A percentile compares a stretch with the other conserved stretches of the same genome.
Evolutionary conservation across 768 basidiomycete genomes (phyloP).

Genomic region (Suillus spraguei): DNA sequence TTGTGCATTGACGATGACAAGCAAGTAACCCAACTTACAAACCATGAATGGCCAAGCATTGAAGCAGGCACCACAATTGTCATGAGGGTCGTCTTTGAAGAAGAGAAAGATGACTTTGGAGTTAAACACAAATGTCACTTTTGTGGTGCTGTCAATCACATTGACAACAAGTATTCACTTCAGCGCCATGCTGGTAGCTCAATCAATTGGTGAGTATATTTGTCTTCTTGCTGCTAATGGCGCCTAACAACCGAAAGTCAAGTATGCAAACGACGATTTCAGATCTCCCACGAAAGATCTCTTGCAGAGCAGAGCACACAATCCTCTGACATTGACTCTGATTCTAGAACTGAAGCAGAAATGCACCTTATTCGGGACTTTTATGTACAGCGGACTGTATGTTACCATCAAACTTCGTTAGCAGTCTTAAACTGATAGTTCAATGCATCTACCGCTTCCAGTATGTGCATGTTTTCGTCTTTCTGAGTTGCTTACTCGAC

Average conservation of each 20-base stretch:
- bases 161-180: constrained; percentile 10
- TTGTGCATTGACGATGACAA: constrained; percentile 27
- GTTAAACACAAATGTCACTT: constrained; percentile 21
- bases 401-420: background rate
- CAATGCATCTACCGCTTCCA: too few relatives aligned
- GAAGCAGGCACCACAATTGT: constrained; percentile 29
- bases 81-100: constrained; percentile 28
- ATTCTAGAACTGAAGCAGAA: background rate
- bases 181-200: constrained; percentile 25
- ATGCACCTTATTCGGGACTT: background rate
- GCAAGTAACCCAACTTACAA: constrained; percentile 26
- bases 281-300: constrained; percentile 3
- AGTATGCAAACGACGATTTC: constrained; percentile 31
- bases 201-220: constrained; percentile 24
- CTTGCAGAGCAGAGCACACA: background rate
- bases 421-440: background rate
- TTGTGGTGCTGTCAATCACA: constrained; percentile 6
- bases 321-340: too few relatives aligned
- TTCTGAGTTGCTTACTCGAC: too few relatives aligned
- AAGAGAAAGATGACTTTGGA: constrained; percentile 10
- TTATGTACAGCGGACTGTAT: background rate
- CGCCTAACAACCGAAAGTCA: constrained; percentile 14
- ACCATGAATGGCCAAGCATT: constrained; percentile 27
- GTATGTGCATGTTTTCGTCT: too few relatives aligned
- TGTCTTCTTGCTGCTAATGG: constrained; percentile 2